Evolutionary conservation across 1,139 yeast genomes (phyloP).

Genomic region (Hyphopichia buzzinii): DNA sequence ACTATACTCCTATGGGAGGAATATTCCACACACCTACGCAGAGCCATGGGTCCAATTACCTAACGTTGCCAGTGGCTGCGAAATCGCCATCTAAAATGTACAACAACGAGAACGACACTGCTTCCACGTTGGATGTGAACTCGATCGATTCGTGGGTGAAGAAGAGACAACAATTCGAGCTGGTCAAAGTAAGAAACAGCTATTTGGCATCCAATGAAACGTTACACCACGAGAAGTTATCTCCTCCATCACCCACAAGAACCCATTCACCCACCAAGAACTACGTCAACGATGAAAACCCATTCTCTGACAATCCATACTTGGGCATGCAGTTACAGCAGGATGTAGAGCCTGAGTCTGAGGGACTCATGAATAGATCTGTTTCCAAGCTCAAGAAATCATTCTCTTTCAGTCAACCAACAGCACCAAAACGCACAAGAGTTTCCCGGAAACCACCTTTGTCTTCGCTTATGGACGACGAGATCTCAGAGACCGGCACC

Average conservation of each 20-base stretch:
- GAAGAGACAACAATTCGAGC: constrained; percentile 50
- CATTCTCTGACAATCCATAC: constrained; percentile 2
- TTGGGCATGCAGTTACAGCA: not conserved
- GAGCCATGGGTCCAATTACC: not conserved
- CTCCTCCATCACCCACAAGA: not conserved
- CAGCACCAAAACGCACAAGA: constrained; percentile 10
- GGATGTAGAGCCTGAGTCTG: no score
- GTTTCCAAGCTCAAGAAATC: constrained; percentile 23
- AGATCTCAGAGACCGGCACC: not conserved
- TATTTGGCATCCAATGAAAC: constrained; percentile 33
- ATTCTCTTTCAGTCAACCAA: constrained; percentile 18
- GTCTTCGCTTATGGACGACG: not conserved
- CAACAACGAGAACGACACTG: constrained; percentile 33
- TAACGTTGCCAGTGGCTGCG: not conserved
- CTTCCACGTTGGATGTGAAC: constrained; percentile 34
- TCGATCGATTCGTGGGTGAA: constrained; percentile 52
- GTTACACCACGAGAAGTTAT: constrained; percentile 9
- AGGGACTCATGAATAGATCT: constrained; percentile 18
- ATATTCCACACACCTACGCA: not conserved
- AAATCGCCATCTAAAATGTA: constrained; percentile 6
- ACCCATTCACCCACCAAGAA: constrained; percentile 1
- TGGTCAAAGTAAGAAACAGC: constrained; percentile 23
- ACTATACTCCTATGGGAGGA: constrained; percentile 16
- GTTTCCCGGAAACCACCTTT: not conserved
- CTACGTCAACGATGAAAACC: constrained; percentile 5